Percentiles rank a stretch among this genome's conserved stretches.
These are phyloP conservation scores for Aspergillus sp. DNA, from an alignment of 2,329 filamentous ascomycete species.

Conservation along the genomic window DNA sequence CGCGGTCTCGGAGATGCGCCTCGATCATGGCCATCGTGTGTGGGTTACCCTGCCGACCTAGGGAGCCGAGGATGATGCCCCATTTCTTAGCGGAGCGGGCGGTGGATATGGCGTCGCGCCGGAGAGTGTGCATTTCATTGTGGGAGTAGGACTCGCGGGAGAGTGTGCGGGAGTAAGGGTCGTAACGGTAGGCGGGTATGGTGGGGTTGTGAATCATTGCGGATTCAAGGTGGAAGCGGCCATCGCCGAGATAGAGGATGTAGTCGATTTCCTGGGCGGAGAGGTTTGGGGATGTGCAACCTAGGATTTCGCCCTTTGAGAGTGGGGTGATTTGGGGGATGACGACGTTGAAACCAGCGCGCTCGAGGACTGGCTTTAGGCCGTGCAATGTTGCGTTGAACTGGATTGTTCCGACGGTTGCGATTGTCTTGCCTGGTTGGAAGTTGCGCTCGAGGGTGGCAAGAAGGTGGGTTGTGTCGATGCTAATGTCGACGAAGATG, in stretches of 20 bases:
- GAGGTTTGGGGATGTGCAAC: constrained; percentile 89
- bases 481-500: constrained; percentile 96
- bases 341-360: constrained; percentile 78
- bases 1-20: constrained; percentile 66
- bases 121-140: constrained; percentile 80
- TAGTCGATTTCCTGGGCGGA: constrained; percentile 63
- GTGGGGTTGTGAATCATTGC: constrained; percentile 98
- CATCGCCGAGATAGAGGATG: constrained; percentile 87
- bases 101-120: constrained; percentile 71
- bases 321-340: constrained; percentile 91
- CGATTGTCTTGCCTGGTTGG: constrained; percentile 77
- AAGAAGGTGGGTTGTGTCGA: constrained; percentile 84
- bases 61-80: constrained; percentile 89
- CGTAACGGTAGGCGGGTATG: constrained; percentile 91
- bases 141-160: constrained; percentile 92
- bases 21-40: constrained; percentile 89
- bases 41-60: constrained; percentile 93
- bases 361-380: constrained; percentile 72
- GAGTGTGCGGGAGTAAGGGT: constrained; percentile 89
- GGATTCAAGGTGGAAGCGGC: constrained; percentile 92
- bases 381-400: constrained; percentile 97
- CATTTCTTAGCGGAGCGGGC: constrained; percentile 81
- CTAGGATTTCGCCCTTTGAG: constrained; percentile 92
- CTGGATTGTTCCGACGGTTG: constrained; percentile 94
- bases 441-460: constrained; percentile 89